Percentiles rank a stretch among this genome's conserved stretches.
phyloP scores from a whole-genome alignment of 225 moss, liverwort and hornwort genomes.

The Antitrichia curtipendula region DNA sequence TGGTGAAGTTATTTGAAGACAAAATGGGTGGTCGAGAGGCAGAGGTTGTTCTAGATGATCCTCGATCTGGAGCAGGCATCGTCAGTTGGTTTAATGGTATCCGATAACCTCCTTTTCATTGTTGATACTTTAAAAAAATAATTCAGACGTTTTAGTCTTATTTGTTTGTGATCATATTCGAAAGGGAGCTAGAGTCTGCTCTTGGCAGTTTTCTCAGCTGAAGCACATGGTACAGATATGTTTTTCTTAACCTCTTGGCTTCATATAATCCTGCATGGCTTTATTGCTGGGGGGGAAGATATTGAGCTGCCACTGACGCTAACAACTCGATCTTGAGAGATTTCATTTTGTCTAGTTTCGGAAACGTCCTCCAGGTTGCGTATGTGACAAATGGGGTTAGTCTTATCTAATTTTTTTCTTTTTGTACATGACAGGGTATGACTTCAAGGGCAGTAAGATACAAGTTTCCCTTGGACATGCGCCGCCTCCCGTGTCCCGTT shows the following conservation, averaged over 20 bases:
- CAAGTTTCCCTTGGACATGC: conserved; percentile 84
- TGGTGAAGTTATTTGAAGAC: conserved; percentile 87
- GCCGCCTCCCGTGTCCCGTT: conserved; percentile 44
- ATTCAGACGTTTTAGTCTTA: neutral
- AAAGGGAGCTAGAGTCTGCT: neutral
- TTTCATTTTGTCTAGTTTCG: neutral
- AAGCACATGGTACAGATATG: neutral
- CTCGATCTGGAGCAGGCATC: conserved; percentile 83
- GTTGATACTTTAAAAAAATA: neutral
- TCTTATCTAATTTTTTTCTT: neutral
- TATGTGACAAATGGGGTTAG: neutral
- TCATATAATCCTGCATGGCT: neutral
- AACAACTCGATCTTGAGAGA: neutral
- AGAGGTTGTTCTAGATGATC: conserved; percentile 93
- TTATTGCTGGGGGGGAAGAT: neutral
- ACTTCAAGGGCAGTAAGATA: conserved; percentile 97
- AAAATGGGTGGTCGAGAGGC: conserved; percentile 86
- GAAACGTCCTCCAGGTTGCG: neutral
- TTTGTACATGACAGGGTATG: conserved; percentile 55
- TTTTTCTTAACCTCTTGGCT: neutral
- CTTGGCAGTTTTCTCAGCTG: neutral
- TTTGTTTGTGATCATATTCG: neutral
- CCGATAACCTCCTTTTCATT: neutral
- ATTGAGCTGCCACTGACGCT: neutral
- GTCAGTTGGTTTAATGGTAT: conserved; percentile 98